Base-by-base conservation (phyloP, 179 eudicot genomes). In the Patellifolia procumbens region DNA sequence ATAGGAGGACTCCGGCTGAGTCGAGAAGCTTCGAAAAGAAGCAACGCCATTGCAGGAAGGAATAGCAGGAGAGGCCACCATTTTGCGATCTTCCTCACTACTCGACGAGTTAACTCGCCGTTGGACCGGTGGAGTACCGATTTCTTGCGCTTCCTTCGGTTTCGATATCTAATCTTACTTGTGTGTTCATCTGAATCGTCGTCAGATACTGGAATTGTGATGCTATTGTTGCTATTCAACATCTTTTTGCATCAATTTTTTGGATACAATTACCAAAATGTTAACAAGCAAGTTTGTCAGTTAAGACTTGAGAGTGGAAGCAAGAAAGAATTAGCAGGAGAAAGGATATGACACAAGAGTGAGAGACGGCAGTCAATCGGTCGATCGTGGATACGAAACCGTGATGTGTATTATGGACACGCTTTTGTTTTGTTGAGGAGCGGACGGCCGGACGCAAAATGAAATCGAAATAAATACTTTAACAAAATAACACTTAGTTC, bases 21-120 rank as follows among this genome's bases (percentile, higher is more conserved):
- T 72, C 87, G 79, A 31, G 86, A 83, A 76, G 89, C 91, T 85
- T 95, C 97, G 76, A 90, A 90, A 5, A 89, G 32, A 20, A 93
- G 87, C 39, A 95, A 72, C 10, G 77, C 84, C 48, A 83, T 80
- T 26, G 91, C 89, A 29, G 82, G 82, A 58, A 90, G 35, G 70
- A 93, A 80, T 51, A 93, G 70, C 74, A 91, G 74, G 37, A 88
- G 73, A 6, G 92, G 88, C 97, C 98, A 95, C 97, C 98, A 95
- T 59, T 76, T 87, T 28, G 83, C 78, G 22, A 94, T 75, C 49
- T 64, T 80, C 74, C 87, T 35, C 5, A 88, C 70, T 39, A 87
- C 1, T 46, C 83, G 81, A 48, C 81, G 86, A 74, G 86, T 66
- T 7, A 86, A 80, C 56, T 86, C 89, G 74, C 70, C 53, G 45